Base-by-base conservation (phyloP, 768 basidiomycete genomes). In the Amanita subjunquillea region DNA sequence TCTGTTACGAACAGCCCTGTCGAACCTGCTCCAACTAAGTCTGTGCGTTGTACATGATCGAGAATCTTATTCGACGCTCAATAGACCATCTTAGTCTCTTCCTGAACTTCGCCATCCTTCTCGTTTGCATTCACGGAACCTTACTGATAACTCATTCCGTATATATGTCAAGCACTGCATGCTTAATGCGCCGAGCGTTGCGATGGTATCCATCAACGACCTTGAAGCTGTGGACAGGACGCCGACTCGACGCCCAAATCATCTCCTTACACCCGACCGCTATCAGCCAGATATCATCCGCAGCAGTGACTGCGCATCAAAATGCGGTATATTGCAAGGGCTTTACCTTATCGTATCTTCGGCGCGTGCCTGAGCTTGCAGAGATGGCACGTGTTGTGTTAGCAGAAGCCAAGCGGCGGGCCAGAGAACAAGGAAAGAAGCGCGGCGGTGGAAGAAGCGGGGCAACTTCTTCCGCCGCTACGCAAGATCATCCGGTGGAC, bases 141-240 rank as follows among this genome's bases (percentile, higher is more conserved):
- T 91, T 25, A 89, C 79, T 2, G 75, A 71, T 3, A 83, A 83
- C 55, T 84, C 80, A 0, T 87, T 91, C 62, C 75, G 83, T 9
- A 75, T 87, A 37, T 88, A 91, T 58, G 57, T 91, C 55, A 87
- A 86, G 57, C 83, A 89, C 57, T 90, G 80, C 64, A 85, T 91
- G 83, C 80, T 86, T 58, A 71, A 82, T 58, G 74, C 72, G 0
- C 67, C 71, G 36, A 47, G 60, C 48, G 38, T 40, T 15, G 38
- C 51, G 34, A 9, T 41, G 7, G 48, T 51, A 36, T 43, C 50
- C 8, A 59, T 58, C 6, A 58, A 57, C 46, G 57, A 63, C 41
- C 36, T 55, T 20, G 60, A 61, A 20, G 34, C 49, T 1, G 30
- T 34, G 25, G 48, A 54, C n/a, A 51, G 55, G 9, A 55, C 56